Evolutionary conservation across 176 grass and related monocot species (phyloP), one percentile per base, ranked within the genome.

Genomic region (Raddia distichophylla): DNA sequence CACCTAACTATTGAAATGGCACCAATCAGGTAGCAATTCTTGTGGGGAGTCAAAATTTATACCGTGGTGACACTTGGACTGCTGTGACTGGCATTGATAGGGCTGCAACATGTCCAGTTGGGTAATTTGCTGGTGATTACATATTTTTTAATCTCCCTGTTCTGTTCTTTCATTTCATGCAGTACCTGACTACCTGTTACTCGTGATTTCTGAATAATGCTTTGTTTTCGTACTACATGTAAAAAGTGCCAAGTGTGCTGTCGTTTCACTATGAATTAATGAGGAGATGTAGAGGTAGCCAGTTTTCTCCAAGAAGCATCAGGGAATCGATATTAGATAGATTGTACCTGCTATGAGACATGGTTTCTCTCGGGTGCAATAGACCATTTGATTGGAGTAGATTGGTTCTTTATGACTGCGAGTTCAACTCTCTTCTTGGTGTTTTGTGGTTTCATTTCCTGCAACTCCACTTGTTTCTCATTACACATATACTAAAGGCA

Each of bases 1-100:
- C 56, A 42, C 17, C 44, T 56, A 22, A 69, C 7, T 37, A 7
- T 78, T 60, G n/a, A 45, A 44, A 80, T 67, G 78, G 79, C 13
- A 58, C 54, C 57, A 64, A 62, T 78, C 27, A 93, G 91, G 87
- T 90, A 46, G 87, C 91, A 17, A 74, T 90, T 87, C 82, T 90
- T 72, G 77, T 90, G 71, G 91, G 91, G 17, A 74, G 87, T 64
- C 82, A 54, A 83, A 93, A 93, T 93, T 85, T 87, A 62, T 90
- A 87, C 69, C 82, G 61, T 45, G 73, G 78, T 8, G 87, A 93
- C 18, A 83, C 56, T 66, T 93, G 91, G 91, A 76, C 84, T 18
- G 72, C 85, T 67, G 78, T 67, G 66, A 83, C 82, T 59, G 91
- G 80, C 53, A 81, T 83, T 46, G 84, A 85, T 72, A 85, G 77